A percentile compares a stretch with the other conserved stretches of the same genome.
These are phyloP conservation scores for Capillidium heterosporum DNA, from an alignment of 371 early-diverging fungal species.

Conservation along the genomic window DNA sequence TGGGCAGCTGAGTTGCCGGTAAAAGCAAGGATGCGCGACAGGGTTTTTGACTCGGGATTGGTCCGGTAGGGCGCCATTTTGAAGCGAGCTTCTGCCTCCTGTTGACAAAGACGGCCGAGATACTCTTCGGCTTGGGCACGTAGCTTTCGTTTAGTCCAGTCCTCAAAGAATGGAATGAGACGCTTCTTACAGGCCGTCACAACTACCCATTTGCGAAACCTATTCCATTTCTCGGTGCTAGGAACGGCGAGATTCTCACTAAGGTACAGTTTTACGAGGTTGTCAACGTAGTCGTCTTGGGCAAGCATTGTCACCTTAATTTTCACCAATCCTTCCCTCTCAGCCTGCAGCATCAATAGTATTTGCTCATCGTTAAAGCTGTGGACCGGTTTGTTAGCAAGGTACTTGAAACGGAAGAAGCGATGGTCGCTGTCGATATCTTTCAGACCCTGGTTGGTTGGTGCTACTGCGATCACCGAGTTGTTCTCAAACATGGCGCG, in stretches of 20 bases:
- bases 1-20: conserved; percentile 63
- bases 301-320: conserved; percentile 40
- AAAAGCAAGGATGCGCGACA: conserved; percentile 66
- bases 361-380: conserved; percentile 56
- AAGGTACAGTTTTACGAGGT: conserved; percentile 35
- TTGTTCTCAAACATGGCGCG: conserved; percentile 48
- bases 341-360: conserved; percentile 57
- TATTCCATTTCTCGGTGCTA: conserved; percentile 59
- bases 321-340: conserved; percentile 48
- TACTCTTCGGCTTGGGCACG: conserved; percentile 49
- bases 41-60: conserved; percentile 13
- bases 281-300: conserved; percentile 30
- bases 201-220: conserved; percentile 43
- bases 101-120: conserved; percentile 41
- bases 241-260: conserved; percentile 36
- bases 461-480: conserved; percentile 51
- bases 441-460: conserved; percentile 61
- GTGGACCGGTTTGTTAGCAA: conserved; percentile 52
- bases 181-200: conserved; percentile 37
- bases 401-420: conserved; percentile 67
- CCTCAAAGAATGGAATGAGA: conserved; percentile 50
- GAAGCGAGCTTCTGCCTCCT: conserved; percentile 37
- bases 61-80: conserved; percentile 19
- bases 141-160: conserved; percentile 55
- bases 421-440: conserved; percentile 68